A percentile compares a stretch with the other conserved stretches of the same genome.
These are phyloP conservation scores for Ligustrum vulgare DNA, from an alignment of 257 asterid genomes.

Conservation along the genomic window DNA sequence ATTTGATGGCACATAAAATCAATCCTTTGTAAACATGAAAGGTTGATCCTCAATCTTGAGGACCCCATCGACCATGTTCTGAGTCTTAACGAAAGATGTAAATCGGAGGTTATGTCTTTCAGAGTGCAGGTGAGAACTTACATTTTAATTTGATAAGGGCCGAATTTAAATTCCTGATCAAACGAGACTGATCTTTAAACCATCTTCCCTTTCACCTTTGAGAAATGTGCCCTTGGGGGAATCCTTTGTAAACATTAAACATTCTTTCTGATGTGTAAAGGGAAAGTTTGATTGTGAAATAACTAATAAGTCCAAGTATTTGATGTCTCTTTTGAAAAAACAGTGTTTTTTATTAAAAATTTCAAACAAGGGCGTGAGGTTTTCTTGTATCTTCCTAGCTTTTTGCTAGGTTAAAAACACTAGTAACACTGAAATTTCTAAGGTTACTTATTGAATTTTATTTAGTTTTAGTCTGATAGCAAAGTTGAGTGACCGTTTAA, in stretches of 20 bases:
- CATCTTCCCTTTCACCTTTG: too few species aligned
- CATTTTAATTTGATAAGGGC: too few species aligned
- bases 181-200: too few species aligned
- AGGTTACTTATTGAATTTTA: too few species aligned
- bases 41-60: too few species aligned
- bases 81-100: too few species aligned
- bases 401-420: not conserved
- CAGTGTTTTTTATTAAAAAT: slow-evolving; percentile 46
- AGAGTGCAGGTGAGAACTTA: too few species aligned
- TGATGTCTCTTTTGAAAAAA: slow-evolving; percentile 43
- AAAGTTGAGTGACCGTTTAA: too few species aligned
- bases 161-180: too few species aligned
- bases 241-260: slow-evolving; percentile 3
- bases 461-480: not conserved
- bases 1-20: slow-evolving; percentile 25
- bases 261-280: slow-evolving; percentile 43
- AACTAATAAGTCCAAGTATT: slow-evolving; percentile 28
- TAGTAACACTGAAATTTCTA: not conserved
- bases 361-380: slow-evolving; percentile 32
- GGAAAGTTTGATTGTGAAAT: slow-evolving; percentile 18
- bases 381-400: slow-evolving; percentile 30
- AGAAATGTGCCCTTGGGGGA: too few species aligned
- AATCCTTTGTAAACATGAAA: slow-evolving; percentile 6
- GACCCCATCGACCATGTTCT: too few species aligned
- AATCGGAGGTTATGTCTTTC: too few species aligned